Conservation (phyloP, 2,329 filamentous ascomycete genomes). For the Ophiocordyceps unilateralis region DNA sequence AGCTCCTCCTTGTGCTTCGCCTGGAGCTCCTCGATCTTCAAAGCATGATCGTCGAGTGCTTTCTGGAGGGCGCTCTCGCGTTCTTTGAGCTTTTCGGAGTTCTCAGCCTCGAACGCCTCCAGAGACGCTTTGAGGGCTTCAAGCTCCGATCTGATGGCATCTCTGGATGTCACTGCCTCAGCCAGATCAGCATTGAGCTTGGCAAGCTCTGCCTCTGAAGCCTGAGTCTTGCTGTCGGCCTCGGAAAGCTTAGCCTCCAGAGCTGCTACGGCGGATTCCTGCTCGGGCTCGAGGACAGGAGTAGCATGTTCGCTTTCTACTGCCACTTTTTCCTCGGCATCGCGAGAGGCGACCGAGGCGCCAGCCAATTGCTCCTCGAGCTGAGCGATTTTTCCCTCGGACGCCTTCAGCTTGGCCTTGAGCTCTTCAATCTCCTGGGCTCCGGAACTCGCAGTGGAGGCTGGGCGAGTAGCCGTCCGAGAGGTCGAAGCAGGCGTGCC, state of each 20-base stretch:
- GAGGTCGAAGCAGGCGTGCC: slow-evolving; percentile 19
- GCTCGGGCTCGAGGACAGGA: slow-evolving; percentile 30
- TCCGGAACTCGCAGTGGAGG: slow-evolving; percentile 23
- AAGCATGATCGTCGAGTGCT: slow-evolving; percentile 28
- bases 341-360: slow-evolving; percentile 17
- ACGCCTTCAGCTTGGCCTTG: slow-evolving; percentile 33
- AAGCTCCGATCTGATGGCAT: slow-evolving; percentile 29
- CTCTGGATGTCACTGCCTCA: slow-evolving; percentile 30
- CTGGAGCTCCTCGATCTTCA: slow-evolving; percentile 33
- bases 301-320: slow-evolving; percentile 27
- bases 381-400: slow-evolving; percentile 32
- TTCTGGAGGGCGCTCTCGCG: slow-evolving; percentile 16
- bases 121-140: slow-evolving; percentile 31
- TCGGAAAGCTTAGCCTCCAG: slow-evolving; percentile 30
- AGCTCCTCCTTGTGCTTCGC: slow-evolving; percentile 34
- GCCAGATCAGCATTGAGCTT: slow-evolving; percentile 30
- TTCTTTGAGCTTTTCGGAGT: slow-evolving; percentile 15
- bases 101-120: slow-evolving; percentile 19
- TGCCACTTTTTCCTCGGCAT: slow-evolving; percentile 21
- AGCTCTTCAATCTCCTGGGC: slow-evolving; percentile 42
- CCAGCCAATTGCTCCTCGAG: slow-evolving; percentile 25
- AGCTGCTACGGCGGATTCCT: slow-evolving; percentile 28
- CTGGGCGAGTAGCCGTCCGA: slow-evolving; percentile 20
- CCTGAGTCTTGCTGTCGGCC: slow-evolving; percentile 30
- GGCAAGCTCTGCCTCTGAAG: slow-evolving; percentile 32